Base-by-base conservation (phyloP, 2,329 filamentous ascomycete species). In the Venturia aucupariae region DNA sequence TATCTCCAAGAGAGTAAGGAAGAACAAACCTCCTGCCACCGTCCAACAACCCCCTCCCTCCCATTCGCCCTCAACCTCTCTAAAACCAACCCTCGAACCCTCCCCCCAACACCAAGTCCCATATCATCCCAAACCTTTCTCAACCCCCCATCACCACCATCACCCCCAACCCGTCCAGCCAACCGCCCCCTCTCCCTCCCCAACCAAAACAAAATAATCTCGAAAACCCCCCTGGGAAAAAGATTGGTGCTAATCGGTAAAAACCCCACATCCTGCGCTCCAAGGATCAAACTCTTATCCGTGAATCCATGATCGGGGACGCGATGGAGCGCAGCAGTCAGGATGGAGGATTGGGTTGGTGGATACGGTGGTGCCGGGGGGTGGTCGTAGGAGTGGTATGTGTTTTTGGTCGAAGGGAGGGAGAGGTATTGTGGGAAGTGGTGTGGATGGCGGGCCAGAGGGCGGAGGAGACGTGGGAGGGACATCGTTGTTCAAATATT, bases 261-360 rank as follows among this genome's bases (percentile, higher is more conserved):
- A 74, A 93, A 96, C 55, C 92, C 92, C 22, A 87, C 86, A 71
- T 96, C 91, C 71, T 86, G 86, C 66, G 90, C 90, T 67, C 93
- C 94, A 27, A 89, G 83, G 54, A 84, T 83, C 11, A 99, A 82
- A 0, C 92, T 81, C 24, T 84, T 81, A 60, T 81, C 78, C 0
- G 90, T 90, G 81, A 97, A 99, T 73, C 94, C 94, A 74, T 91
- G 84, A 61, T 82, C 75, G 22, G 92, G 91, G 11, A 97, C 86
- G 74, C 96, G 89, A 38, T 78, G 74, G 70, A 94, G 85, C 22
- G 92, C 89, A n/a, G 91, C 86, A 57, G 88, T 82, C 67, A 99
- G 89, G 73, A 97, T 95, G 65, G 84, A 79, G 54, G 82, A 79
- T 79, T 97, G 91, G 4, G 60, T 46, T 67, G 80, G 75, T 72